phyloP scores from a whole-genome alignment of 352 stramenopile genomes.

The Phytophthora sansomeana region DNA sequence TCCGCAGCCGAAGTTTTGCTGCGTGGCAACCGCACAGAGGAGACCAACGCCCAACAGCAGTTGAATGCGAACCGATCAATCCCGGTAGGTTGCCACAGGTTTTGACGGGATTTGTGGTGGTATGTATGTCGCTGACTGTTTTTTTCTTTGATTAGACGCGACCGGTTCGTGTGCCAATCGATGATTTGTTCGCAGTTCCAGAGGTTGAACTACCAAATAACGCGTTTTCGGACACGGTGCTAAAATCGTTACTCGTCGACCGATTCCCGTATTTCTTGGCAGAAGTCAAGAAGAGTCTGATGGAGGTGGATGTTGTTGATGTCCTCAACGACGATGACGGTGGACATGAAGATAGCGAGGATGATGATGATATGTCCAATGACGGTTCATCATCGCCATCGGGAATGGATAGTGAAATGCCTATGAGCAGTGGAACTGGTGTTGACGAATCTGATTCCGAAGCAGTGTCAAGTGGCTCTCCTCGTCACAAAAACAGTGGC shows the following conservation, averaged over 20 bases:
- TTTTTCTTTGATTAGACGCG: slow-evolving; percentile 51
- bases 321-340: slow-evolving; percentile 44
- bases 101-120: background rate
- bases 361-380: slow-evolving; percentile 91
- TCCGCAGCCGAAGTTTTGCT: slow-evolving; percentile 83
- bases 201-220: slow-evolving; percentile 77
- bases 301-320: slow-evolving; percentile 61
- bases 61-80: slow-evolving; percentile 39
- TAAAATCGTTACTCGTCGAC: slow-evolving; percentile 72
- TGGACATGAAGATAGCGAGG: slow-evolving; percentile 68
- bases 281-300: slow-evolving; percentile 81
- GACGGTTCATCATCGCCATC: slow-evolving; percentile 79
- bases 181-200: slow-evolving; percentile 81
- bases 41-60: slow-evolving; percentile 47
- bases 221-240: slow-evolving; percentile 73
- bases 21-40: slow-evolving; percentile 48
- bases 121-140: slow-evolving; percentile 6
- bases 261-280: slow-evolving; percentile 81
- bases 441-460: slow-evolving; percentile 73
- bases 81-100: slow-evolving; percentile 46
- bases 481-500: slow-evolving; percentile 33
- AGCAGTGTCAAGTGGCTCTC: slow-evolving; percentile 45
- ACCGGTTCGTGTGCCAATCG: slow-evolving; percentile 82
- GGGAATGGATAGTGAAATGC: slow-evolving; percentile 81
- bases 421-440: slow-evolving; percentile 36